Base-by-base conservation (phyloP, 768 basidiomycete genomes). In the Xerocomus brunneocitrinus region DNA sequence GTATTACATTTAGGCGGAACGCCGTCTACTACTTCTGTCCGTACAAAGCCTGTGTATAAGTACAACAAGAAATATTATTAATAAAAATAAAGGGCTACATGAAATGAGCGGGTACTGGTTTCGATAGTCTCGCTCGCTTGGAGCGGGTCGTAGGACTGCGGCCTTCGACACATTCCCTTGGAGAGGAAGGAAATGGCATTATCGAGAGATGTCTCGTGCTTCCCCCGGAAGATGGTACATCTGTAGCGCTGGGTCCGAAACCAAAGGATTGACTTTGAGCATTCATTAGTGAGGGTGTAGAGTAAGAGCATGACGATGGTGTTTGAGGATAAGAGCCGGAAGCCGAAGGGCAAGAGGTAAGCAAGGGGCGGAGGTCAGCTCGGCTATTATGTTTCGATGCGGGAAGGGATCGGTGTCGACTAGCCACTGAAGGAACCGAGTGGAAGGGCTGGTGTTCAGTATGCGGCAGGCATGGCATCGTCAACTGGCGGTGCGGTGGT, bases 391-490 rank as follows among this genome's bases (percentile, higher is more conserved):
- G 60, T 44, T 49, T 55, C 35, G 56, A 53, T 34, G 59, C 56
- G 36, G 67, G 67, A 47, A 68, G 61, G 8, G 67, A 65, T 19
- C 28, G 45, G 32, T 61, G 65, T 19, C 67, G 62, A 43, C 13
- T 59, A 38, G 55, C 42, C 13, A 43, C 19, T 4, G 48, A 14
- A 8, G 49, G 31, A 48, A 48, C 25, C 42, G 36, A 10, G 16
- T 12, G 31, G 13, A 42, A 5, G 8, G 35, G 12, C 5, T 36
- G 53, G 19, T 54, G 46, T n/a, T 27, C 6, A 16, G 30, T 19
- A 14, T 35, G 40, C 2, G 38, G 22, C 24, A 35, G 36, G 14
- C 45, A 25, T 45, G 63, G 43, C 30, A 60, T 42, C 1, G 51
- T 54, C 28, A 54, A 42, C 38, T 65, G 65, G 41, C 40, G 59